Evolutionary conservation across 306 rosid genomes (phyloP), one percentile per base, ranked within the genome.

Genomic region (Clitoria ternatea): DNA sequence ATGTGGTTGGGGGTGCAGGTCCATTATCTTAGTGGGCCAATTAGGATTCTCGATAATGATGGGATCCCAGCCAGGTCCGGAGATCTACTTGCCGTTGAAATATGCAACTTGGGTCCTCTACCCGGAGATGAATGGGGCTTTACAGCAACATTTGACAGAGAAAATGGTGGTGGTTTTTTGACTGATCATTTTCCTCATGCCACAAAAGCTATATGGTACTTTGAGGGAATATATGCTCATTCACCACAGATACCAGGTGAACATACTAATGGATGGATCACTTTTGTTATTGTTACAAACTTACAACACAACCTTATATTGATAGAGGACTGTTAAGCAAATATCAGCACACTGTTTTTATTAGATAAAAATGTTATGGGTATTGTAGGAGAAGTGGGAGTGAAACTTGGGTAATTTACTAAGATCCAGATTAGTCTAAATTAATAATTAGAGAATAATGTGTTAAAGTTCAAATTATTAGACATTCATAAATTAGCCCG

Each of bases 211-310:
- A 87, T 90, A 9, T 90, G 98, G 98, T 90, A 90, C 76, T 90
- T 94, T 70, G 90, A 94, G 81, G 96, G 97, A 54, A 94, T 90
- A 56, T 90, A 85, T 75, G 95, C 97, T 24, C 69, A 87, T 85
- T 94, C 98, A 0, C 96, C 97, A 83, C 97, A 94, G 61, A 94
- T 94, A 65, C 96, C 95, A 80, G 98, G 98, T 94, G 45, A 79
- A 40, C 53, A 48, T 10, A 75, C 48, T 30, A 8, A 11, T 50
- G 3, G 43, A 35, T 61, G 23, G 4, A 14, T 64, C 22, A 29
- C 3, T 7, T 24, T 9, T 22, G 15, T 43, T 61, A 23, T 68
- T 63, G 1, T 22, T 68, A 35, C 52, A 4, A 56, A n/a, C n/a
- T n/a, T 18, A 44, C 33, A 17, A 69, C 12, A 50, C 32, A 40